A percentile compares a stretch with the other conserved stretches of the same genome.
These are phyloP conservation scores for Metschnikowia dekortorum DNA, from an alignment of 805 yeast species.

Conservation along the genomic window DNA sequence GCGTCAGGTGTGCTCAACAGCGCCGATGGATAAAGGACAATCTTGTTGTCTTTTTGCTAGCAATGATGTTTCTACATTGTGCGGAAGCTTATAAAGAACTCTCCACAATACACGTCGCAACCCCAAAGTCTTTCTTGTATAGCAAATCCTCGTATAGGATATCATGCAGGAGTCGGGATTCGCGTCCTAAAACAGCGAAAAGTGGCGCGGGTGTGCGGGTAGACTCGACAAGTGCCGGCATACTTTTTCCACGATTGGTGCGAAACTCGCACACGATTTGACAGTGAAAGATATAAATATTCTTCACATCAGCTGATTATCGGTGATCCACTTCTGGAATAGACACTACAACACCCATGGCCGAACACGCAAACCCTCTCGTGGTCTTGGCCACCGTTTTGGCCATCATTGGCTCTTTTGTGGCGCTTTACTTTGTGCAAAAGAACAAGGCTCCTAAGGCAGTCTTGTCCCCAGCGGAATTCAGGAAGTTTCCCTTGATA, in stretches of 20 bases:
- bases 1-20: too few relatives aligned
- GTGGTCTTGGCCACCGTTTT: constrained; percentile 38
- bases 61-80: too few relatives aligned
- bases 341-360: constrained; percentile 12
- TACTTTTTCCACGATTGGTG: not conserved
- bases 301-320: not conserved
- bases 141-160: too few relatives aligned
- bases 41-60: too few relatives aligned
- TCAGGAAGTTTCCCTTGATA: constrained; percentile 75
- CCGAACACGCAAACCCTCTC: constrained; percentile 39
- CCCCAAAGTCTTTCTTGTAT: too few relatives aligned
- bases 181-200: not conserved
- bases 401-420: constrained; percentile 30
- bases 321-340: not conserved
- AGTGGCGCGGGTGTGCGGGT: not conserved
- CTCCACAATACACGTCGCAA: too few relatives aligned
- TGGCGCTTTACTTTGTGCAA: constrained; percentile 31
- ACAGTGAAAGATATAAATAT: not conserved
- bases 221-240: not conserved
- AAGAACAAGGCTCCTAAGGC: constrained; percentile 37
- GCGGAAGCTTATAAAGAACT: too few relatives aligned
- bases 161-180: not conserved
- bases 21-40: too few relatives aligned
- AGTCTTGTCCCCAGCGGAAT: constrained; percentile 61
- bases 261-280: constrained; percentile 3